Base-by-base conservation (phyloP, 1,284 basidiomycete species). In the Taiwanofungus camphoratus region DNA sequence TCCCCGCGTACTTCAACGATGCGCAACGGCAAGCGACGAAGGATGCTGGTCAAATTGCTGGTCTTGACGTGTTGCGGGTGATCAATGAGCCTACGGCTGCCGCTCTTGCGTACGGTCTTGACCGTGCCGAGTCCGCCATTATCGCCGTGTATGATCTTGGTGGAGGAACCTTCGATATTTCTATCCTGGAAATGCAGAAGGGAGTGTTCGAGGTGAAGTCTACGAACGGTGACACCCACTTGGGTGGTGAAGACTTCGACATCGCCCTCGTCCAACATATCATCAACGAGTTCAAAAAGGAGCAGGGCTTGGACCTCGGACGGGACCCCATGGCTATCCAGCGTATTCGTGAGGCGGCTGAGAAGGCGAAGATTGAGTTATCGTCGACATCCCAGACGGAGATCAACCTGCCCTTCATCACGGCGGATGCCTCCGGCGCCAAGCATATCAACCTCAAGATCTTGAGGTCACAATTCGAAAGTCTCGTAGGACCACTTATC, bases 191-290 rank as follows among this genome's bases (percentile, higher is more conserved):
- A 71, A 98, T 98, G 91, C 92, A 96, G 68, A 94, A 96, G 70
- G 95, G 95, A 57, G 93, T 99, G 19, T 99, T 98, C 66, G 95
- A 98, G 67, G 95, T 99, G 64, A 97, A 97, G 76, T 97, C 95
- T 1, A 99, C 95, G 52, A 97, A 97, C 64, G 95, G 95, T 69
- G 94, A 99, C 68, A 98, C 95, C 19, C 95, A 99, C 66, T 82
- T 99, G 49, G 95, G 95, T 69, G 95, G 95, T 65, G 95, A 99
- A 70, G 95, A 99, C 69, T 98, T 98, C 60, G 93, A 98, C 62
- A 87, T 96, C 54, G 70, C 83, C 36, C 80, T 98, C 31, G 87
- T 98, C 56, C 81, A 96, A 57, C 73, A 92, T 70, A 76, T 99
- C 60, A 70, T 97, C 42, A 74, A 77, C 49, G 88, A 93, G 66